Percentiles rank a stretch among this genome's conserved stretches.
Evolutionary conservation across 1,284 basidiomycete species (phyloP).

Genomic region (Cryptococcus amylolentus): DNA sequence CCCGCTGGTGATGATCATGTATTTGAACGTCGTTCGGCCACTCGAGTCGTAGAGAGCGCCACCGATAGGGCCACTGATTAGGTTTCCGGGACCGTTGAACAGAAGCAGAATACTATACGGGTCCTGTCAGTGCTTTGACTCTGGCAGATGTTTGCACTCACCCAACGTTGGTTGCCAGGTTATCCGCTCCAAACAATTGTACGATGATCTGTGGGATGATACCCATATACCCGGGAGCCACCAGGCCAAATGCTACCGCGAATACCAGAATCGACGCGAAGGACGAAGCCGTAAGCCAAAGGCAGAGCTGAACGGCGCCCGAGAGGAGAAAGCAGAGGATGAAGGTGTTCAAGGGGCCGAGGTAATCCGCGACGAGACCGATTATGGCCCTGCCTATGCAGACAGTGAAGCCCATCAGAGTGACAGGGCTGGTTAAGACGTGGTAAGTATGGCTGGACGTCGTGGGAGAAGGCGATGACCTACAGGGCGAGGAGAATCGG

Average conservation of each 20-base stretch:
- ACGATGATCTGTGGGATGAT: slow-evolving; percentile 37
- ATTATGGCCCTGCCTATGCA: slow-evolving; percentile 25
- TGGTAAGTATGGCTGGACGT: neutral
- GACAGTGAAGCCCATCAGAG: slow-evolving; percentile 20
- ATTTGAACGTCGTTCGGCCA: slow-evolving; percentile 21
- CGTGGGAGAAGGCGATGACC: slow-evolving; percentile 1
- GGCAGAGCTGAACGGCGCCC: slow-evolving; percentile 18
- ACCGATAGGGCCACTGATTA: slow-evolving; percentile 21
- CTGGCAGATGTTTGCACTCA: slow-evolving; percentile 1
- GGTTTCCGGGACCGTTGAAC: slow-evolving; percentile 21
- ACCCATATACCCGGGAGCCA: slow-evolving; percentile 33
- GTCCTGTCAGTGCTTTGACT: neutral
- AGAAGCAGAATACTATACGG: slow-evolving; percentile 7
- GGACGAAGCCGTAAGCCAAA: slow-evolving; percentile 30
- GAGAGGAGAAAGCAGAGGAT: slow-evolving; percentile 23
- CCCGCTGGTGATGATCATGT: slow-evolving; percentile 24
- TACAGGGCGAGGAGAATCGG: slow-evolving; percentile 21
- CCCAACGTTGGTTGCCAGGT: slow-evolving; percentile 37
- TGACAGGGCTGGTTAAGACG: slow-evolving; percentile 16
- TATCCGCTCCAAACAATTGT: slow-evolving; percentile 29
- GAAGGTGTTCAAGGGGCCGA: slow-evolving; percentile 30
- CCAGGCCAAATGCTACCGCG: slow-evolving; percentile 23
- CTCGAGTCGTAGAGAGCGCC: slow-evolving; percentile 23
- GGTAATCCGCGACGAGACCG: slow-evolving; percentile 23
- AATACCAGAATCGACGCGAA: slow-evolving; percentile 24